Conservation (phyloP, 768 basidiomycete species). For the Trametes villosa region DNA sequence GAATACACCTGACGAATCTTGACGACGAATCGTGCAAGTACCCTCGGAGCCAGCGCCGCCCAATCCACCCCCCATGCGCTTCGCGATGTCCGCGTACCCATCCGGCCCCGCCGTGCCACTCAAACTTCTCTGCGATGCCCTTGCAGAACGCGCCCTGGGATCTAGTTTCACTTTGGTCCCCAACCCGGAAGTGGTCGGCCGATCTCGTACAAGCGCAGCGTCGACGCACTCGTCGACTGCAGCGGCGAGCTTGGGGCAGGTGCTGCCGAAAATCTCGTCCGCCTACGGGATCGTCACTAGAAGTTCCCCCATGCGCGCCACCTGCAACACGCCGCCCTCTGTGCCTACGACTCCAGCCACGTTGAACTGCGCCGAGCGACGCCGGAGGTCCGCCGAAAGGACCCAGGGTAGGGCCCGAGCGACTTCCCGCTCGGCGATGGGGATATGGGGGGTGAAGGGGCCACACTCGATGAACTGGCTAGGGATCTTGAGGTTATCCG, state of each 20-base stretch:
- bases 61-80: no score
- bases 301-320: conserved; percentile 94
- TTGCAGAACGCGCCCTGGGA: no score
- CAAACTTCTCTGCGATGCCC: no score
- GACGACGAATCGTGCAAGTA: no score
- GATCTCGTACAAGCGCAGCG: conserved; percentile 89
- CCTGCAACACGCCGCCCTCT: conserved; percentile 64
- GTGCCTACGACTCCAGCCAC: conserved; percentile 58
- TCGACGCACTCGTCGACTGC: conserved; percentile 95
- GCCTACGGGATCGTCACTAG: conserved; percentile 84
- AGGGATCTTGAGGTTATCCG: conserved; percentile 81
- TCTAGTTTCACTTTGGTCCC: no score
- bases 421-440: conserved; percentile 96
- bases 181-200: no score
- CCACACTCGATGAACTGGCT: conserved; percentile 90
- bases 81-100: no score
- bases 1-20: no score
- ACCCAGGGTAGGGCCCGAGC: conserved; percentile 85
- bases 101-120: no score
- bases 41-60: no score
- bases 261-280: conserved; percentile 85
- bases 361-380: conserved; percentile 87
- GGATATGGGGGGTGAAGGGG: conserved; percentile 84
- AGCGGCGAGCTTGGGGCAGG: conserved; percentile 62
- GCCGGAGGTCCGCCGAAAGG: conserved; percentile 94